phyloP scores from a whole-genome alignment of 345 rosid genomes.

The Cardiospermum halicacabum region DNA sequence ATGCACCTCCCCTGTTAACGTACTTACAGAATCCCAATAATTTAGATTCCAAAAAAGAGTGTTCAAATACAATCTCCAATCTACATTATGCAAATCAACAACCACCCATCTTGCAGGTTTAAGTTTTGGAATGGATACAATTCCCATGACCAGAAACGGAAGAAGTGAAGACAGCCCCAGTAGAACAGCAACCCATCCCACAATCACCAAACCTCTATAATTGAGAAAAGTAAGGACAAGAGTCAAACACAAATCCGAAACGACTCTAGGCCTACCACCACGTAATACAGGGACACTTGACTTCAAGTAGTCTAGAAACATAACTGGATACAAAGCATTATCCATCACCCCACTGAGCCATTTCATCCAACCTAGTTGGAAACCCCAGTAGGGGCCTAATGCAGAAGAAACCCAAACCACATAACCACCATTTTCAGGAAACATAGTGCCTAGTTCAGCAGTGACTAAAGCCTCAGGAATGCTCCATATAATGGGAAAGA shows the following conservation, averaged over 20 bases:
- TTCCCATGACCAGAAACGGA: slow-evolving; percentile 62
- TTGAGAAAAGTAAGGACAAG: slow-evolving; percentile 47
- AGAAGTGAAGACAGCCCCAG: slow-evolving; percentile 56
- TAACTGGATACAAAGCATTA: slow-evolving; percentile 63
- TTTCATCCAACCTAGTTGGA: slow-evolving; percentile 82
- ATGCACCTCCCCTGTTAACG: slow-evolving; percentile 59
- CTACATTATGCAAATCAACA: slow-evolving; percentile 37
- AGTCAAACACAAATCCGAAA: slow-evolving; percentile 40
- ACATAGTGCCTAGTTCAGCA: slow-evolving; percentile 79
- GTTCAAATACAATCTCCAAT: slow-evolving; percentile 62
- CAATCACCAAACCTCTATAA: slow-evolving; percentile 60
- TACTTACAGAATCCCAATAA: slow-evolving; percentile 75
- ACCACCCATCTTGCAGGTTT: slow-evolving; percentile 64
- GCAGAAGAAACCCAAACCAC: slow-evolving; percentile 67
- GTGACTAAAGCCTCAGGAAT: slow-evolving; percentile 71
- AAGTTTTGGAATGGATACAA: slow-evolving; percentile 47
- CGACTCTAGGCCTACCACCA: slow-evolving; percentile 44
- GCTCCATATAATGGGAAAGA: slow-evolving; percentile 71
- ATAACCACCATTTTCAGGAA: slow-evolving; percentile 29
- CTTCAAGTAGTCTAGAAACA: slow-evolving; percentile 60
- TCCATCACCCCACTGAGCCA: slow-evolving; percentile 77
- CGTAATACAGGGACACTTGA: slow-evolving; percentile 49
- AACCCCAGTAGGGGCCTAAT: slow-evolving; percentile 69
- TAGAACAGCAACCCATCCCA: slow-evolving; percentile 59
- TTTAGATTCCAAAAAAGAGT: slow-evolving; percentile 72